phyloP scores from a whole-genome alignment of 352 stramenopile genomes.

The Aphanomyces invadans region DNA sequence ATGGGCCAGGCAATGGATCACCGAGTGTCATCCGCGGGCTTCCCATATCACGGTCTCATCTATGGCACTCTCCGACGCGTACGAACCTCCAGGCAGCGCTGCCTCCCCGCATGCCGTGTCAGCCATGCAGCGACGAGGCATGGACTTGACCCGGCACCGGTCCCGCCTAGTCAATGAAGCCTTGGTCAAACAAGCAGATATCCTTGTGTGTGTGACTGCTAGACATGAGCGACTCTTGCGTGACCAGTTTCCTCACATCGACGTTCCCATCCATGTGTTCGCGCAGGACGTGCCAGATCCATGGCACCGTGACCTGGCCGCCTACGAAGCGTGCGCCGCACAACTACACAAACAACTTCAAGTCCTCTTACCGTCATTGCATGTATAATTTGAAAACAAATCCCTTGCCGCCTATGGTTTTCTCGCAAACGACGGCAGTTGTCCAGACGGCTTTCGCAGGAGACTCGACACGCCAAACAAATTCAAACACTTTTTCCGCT shows the following conservation, averaged over 20 bases:
- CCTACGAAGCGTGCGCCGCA: slow-evolving; percentile 2
- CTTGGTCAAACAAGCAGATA: slow-evolving; percentile 5
- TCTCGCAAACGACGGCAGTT: too few relatives aligned
- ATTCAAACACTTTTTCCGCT: too few relatives aligned
- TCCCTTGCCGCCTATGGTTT: too few relatives aligned
- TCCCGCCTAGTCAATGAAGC: background rate
- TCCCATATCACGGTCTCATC: background rate
- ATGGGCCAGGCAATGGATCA: slow-evolving; percentile 74
- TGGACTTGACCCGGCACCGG: slow-evolving; percentile 2
- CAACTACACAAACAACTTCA: background rate
- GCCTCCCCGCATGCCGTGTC: background rate
- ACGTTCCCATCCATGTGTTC: background rate
- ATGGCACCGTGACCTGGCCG: slow-evolving; percentile 11
- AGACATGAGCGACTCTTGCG: background rate
- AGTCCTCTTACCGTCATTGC: background rate
- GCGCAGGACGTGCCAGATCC: slow-evolving; percentile 10
- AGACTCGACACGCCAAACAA: too few relatives aligned
- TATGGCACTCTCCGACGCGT: slow-evolving; percentile 12
- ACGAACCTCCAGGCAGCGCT: slow-evolving; percentile 9
- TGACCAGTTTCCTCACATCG: background rate
- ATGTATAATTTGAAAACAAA: background rate
- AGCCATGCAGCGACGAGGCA: slow-evolving; percentile 1
- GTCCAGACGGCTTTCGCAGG: too few relatives aligned
- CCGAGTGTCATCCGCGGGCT: slow-evolving; percentile 1
- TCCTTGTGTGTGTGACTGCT: slow-evolving; percentile 12